phyloP scores from a whole-genome alignment of 2,329 filamentous ascomycete species.

The Ophiosphaerella korrae region DNA sequence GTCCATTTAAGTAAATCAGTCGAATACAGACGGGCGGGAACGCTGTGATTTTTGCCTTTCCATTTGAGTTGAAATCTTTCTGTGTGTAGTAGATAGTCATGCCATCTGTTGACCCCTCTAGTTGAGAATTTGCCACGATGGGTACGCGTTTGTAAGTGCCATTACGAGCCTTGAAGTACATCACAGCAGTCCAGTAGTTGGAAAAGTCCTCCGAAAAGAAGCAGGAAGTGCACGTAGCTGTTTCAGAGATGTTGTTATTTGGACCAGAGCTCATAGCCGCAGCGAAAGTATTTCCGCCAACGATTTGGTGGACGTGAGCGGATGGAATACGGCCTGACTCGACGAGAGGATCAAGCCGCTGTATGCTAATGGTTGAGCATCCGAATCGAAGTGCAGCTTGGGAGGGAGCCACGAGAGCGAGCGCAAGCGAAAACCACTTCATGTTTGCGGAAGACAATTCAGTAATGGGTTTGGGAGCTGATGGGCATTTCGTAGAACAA shows the following conservation, averaged over 20 bases:
- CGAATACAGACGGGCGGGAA: slow-evolving; percentile 13
- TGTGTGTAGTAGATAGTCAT: slow-evolving; percentile 23
- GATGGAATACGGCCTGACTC: slow-evolving; percentile 20
- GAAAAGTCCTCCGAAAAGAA: slow-evolving; percentile 18
- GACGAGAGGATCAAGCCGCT: slow-evolving; percentile 23
- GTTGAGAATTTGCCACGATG: slow-evolving; percentile 32
- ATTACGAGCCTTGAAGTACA: slow-evolving; percentile 23
- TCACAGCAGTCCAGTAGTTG: slow-evolving; percentile 26
- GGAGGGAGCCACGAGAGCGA: slow-evolving; percentile 13
- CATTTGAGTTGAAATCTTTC: slow-evolving; percentile 35
- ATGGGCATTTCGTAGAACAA: not conserved
- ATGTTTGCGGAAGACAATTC: slow-evolving; percentile 10
- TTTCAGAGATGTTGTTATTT: slow-evolving; percentile 6
- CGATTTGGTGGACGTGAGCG: slow-evolving; percentile 19
- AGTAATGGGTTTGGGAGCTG: not conserved
- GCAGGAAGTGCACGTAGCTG: slow-evolving; percentile 14
- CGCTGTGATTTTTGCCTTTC: slow-evolving; percentile 16
- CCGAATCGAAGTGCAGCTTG: slow-evolving; percentile 20
- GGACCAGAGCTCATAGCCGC: slow-evolving; percentile 7
- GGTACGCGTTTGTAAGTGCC: slow-evolving; percentile 1
- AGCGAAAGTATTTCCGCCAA: slow-evolving; percentile 18
- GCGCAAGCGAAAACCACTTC: slow-evolving; percentile 14
- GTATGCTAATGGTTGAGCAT: slow-evolving; percentile 18
- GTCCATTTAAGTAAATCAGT: not conserved
- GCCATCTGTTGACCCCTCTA: slow-evolving; percentile 10